A percentile compares a stretch with the other conserved stretches of the same genome.
Conservation (phyloP, 345 rosid species). For the Orychophragmus violaceus region DNA sequence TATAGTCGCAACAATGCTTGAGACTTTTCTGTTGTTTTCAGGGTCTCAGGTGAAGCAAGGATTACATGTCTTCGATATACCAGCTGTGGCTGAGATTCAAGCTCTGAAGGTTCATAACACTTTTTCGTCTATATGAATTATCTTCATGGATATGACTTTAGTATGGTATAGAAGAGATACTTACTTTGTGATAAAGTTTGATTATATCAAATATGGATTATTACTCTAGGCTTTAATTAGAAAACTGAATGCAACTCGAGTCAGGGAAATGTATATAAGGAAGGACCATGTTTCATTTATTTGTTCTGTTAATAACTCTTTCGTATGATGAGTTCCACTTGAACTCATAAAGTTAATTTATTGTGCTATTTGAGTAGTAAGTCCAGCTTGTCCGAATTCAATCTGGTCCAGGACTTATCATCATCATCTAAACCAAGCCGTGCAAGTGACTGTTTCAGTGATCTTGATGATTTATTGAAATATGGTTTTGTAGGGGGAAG, state of each 20-base stretch:
- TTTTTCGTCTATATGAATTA: not conserved
- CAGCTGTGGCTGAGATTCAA: conserved; percentile 52
- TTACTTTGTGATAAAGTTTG: not conserved
- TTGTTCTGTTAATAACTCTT: no score
- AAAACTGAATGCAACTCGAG: not conserved
- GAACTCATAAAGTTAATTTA: no score
- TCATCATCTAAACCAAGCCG: no score
- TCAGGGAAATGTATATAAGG: not conserved
- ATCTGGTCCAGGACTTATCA: no score
- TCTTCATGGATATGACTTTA: not conserved
- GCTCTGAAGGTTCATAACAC: conserved; percentile 58
- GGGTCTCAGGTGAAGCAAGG: conserved; percentile 67
- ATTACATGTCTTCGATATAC: conserved; percentile 55
- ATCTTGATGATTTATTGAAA: no score
- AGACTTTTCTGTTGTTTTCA: conserved; percentile 34
- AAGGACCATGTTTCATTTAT: not conserved
- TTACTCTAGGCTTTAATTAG: not conserved
- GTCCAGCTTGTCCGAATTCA: no score
- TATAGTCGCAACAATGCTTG: no score
- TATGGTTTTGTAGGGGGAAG: no score
- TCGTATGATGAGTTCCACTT: no score
- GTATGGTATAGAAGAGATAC: not conserved
- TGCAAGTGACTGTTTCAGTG: no score
- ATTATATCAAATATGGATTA: not conserved
- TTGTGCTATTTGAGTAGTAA: no score